Conservation (phyloP, 768 basidiomycete species). For the Mycena epipterygia region DNA sequence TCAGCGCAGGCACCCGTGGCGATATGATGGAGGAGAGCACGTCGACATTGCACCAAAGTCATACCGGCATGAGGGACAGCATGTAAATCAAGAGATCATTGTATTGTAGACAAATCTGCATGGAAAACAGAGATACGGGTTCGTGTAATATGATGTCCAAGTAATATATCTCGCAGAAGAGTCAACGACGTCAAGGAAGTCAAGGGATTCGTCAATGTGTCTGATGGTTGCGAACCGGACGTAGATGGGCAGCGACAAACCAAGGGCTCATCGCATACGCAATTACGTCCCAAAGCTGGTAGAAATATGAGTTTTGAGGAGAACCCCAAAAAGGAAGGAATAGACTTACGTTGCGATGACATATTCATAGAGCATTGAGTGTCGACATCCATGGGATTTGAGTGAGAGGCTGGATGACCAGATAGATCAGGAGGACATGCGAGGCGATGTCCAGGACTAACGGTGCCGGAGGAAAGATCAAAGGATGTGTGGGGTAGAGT, state of each 20-base stretch:
- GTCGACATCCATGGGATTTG: background rate
- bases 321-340: too few species aligned
- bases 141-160: slow-evolving; percentile 4
- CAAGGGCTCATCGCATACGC: background rate
- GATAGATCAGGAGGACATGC: background rate
- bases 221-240: background rate
- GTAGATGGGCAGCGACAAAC: background rate
- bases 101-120: slow-evolving; percentile 7
- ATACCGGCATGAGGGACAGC: background rate
- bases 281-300: too few species aligned
- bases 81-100: slow-evolving; percentile 1
- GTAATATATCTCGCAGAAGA: background rate
- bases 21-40: background rate
- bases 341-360: too few species aligned
- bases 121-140: background rate
- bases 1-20: background rate
- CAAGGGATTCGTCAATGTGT: background rate
- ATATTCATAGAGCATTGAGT: too few species aligned
- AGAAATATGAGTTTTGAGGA: too few species aligned
- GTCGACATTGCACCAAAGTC: slow-evolving; percentile 7
- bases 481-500: background rate
- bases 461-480: background rate
- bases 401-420: background rate
- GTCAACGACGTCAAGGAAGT: background rate
- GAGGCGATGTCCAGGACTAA: background rate